phyloP scores from a whole-genome alignment of 164 flowering plant genomes.

The Paratinospora sagittata region DNA sequence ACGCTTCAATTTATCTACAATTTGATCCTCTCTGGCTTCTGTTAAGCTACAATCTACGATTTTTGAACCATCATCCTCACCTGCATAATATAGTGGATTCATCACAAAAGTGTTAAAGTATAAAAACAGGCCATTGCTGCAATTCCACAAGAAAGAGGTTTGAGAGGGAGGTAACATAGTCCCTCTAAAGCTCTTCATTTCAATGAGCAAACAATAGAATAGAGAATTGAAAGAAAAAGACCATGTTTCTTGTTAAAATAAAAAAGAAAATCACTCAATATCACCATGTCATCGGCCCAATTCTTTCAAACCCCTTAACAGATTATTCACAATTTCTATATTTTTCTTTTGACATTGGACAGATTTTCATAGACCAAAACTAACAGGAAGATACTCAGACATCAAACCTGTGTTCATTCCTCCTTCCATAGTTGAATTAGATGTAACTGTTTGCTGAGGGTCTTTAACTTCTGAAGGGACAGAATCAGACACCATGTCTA shows the following conservation, averaged over 20 bases:
- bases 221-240: background rate
- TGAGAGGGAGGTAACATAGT: background rate
- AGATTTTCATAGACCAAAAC: background rate
- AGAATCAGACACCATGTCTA: conserved; percentile 29
- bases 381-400: background rate
- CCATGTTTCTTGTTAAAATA: background rate
- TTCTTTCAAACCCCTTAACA: background rate
- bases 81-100: conserved; percentile 14
- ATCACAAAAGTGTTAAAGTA: conserved; percentile 1
- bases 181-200: background rate
- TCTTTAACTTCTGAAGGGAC: conserved; percentile 28
- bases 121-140: background rate
- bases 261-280: background rate
- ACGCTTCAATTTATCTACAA: conserved; percentile 49
- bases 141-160: background rate
- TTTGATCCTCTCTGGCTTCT: conserved; percentile 32
- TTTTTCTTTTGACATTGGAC: background rate
- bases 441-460: conserved; percentile 20
- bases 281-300: background rate
- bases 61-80: conserved; percentile 21
- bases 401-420: conserved; percentile 34
- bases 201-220: background rate
- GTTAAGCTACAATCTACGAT: conserved; percentile 20
- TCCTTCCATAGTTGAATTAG: conserved; percentile 26
- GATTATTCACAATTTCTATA: background rate